Percentiles rank a stretch among this genome's conserved stretches.
Evolutionary conservation across 495 filamentous ascomycete genomes (phyloP).

Genomic region (Venustampulla echinocandica): DNA sequence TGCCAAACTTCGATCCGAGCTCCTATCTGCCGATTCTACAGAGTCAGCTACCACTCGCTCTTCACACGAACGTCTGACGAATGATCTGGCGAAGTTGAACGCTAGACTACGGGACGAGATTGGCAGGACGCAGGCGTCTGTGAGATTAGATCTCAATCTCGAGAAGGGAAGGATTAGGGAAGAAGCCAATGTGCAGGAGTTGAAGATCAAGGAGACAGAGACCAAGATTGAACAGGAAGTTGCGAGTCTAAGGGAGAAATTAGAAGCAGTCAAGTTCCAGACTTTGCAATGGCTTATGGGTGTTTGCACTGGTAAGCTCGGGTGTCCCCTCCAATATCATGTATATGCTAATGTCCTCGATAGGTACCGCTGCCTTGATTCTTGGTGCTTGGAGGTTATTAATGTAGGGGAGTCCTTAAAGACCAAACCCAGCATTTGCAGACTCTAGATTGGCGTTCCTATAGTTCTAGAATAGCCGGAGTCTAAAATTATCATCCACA

Average conservation of each 20-base stretch:
- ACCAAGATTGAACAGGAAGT: conserved; percentile 98
- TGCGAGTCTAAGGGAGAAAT: conserved; percentile 76
- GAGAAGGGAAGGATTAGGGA: conserved; percentile 96
- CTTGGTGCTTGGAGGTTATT: conserved; percentile 94
- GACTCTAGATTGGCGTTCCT: too few species aligned
- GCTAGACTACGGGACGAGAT: conserved; percentile 87
- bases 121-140: conserved; percentile 81
- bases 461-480: too few species aligned
- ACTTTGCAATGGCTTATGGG: conserved; percentile 98
- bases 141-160: conserved; percentile 85
- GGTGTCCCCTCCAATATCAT: neutral
- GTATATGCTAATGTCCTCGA: conserved; percentile 25
- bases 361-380: conserved; percentile 73
- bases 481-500: too few species aligned
- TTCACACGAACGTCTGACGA: conserved; percentile 85
- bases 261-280: conserved; percentile 96
- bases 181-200: conserved; percentile 91
- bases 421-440: too few species aligned
- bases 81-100: conserved; percentile 89
- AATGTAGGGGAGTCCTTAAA: too few species aligned
- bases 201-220: conserved; percentile 98
- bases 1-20: conserved; percentile 92
- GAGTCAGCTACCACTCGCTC: conserved; percentile 81
- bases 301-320: conserved; percentile 61
- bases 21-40: conserved; percentile 81